phyloP scores from a whole-genome alignment of 805 yeast genomes.

The Suhomyces pyralidae region DNA sequence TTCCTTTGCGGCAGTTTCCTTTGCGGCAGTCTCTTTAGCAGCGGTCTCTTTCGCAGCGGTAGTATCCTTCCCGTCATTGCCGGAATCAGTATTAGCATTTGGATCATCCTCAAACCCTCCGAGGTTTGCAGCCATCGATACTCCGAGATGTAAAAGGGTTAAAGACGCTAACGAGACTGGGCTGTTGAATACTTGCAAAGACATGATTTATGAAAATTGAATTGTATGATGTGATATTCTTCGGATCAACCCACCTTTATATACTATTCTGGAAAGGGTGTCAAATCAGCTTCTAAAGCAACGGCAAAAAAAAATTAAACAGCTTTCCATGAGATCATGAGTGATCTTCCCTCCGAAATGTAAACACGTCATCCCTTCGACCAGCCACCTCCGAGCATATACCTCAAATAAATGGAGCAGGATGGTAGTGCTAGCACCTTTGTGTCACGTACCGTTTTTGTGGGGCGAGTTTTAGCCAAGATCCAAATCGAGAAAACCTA shows the following conservation, averaged over 20 bases:
- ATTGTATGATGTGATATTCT: not conserved
- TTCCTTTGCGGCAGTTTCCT: not conserved
- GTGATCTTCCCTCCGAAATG: not conserved
- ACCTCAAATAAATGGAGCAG: not conserved
- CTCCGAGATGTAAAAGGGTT: constrained; percentile 5
- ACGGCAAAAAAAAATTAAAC: not conserved
- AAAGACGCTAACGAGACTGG: constrained; percentile 5
- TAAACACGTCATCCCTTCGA: constrained; percentile 1
- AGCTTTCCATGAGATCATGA: not conserved
- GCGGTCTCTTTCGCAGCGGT: constrained; percentile 1
- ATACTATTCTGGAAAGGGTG: not conserved
- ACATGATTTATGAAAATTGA: constrained; percentile 8
- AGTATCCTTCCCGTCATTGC: not conserved
- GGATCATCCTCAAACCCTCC: constrained; percentile 11
- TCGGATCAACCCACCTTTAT: not conserved
- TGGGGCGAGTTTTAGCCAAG: not conserved
- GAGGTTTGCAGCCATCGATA: constrained; percentile 5
- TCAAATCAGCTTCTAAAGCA: not conserved
- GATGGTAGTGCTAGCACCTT: not conserved
- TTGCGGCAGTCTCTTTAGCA: constrained; percentile 3
- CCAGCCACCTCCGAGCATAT: not conserved
- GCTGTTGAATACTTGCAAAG: constrained; percentile 9
- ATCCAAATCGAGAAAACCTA: not conserved
- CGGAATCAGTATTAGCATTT: constrained; percentile 5
- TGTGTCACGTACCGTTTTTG: not conserved